Percentiles rank a stretch among this genome's conserved stretches.
Conservation (phyloP, 306 rosid species). For the Elaeagnus macrophylla region DNA sequence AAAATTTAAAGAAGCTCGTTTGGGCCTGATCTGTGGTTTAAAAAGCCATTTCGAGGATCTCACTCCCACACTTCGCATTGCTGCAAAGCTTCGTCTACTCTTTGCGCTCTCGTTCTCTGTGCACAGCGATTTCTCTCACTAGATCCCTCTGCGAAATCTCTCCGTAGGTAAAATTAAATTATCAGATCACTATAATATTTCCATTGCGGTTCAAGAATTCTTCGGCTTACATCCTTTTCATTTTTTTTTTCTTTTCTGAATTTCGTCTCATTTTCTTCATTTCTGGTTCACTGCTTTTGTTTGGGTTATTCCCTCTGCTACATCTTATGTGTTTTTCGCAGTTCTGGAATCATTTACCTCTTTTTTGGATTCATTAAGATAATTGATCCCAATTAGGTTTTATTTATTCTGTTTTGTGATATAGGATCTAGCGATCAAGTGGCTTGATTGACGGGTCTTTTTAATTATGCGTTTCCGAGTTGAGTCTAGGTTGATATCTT, state of each 20-base stretch:
- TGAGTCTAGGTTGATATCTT: conserved; percentile 2
- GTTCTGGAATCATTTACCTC: background rate
- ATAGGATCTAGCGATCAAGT: conserved; percentile 21
- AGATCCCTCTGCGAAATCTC: conserved; percentile 40
- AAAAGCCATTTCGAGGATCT: too few species aligned
- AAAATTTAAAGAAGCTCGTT: too few species aligned
- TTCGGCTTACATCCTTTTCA: background rate
- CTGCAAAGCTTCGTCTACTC: conserved; percentile 25
- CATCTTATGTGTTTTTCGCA: background rate
- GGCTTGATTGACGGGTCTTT: conserved; percentile 32
- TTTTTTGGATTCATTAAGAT: too few species aligned
- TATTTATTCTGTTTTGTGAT: conserved; percentile 3
- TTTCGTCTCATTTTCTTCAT: background rate
- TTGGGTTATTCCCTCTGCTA: too few species aligned
- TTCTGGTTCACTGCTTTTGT: background rate
- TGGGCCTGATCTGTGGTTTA: too few species aligned
- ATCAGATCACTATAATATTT: conserved; percentile 23
- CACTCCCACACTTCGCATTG: too few species aligned
- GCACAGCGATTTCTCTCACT: conserved; percentile 9
- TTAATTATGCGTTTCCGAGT: background rate
- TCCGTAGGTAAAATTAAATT: conserved; percentile 37
- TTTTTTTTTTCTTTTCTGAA: conserved; percentile 5
- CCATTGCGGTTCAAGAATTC: background rate
- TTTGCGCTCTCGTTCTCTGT: background rate
- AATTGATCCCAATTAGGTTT: too few species aligned